Evolutionary conservation across 2,329 filamentous ascomycete species (phyloP).

Genomic region (Calycina herbarum): DNA sequence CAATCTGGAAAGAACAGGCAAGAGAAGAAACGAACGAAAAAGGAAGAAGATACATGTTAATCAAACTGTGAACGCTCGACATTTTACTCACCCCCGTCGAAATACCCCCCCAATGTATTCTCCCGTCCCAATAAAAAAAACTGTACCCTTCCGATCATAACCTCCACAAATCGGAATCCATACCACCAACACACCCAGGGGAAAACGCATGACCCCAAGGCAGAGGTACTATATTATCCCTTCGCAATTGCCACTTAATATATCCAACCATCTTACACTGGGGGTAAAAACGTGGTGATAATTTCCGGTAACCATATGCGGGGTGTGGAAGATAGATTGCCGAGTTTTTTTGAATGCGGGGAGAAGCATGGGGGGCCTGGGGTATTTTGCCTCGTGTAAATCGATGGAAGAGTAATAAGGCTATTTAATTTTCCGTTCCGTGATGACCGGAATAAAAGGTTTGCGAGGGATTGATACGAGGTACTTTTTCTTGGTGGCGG

Average conservation of each 20-base stretch:
- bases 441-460: background rate
- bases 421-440: constrained; percentile 11
- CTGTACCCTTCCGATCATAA: background rate
- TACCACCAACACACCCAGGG: background rate
- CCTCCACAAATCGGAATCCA: background rate
- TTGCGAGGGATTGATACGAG: background rate
- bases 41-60: background rate
- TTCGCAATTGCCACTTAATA: background rate
- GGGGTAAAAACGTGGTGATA: background rate
- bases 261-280: background rate
- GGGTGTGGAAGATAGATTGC: constrained; percentile 8
- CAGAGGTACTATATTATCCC: too few species aligned
- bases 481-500: background rate
- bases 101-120: background rate
- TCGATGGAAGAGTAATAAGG: background rate
- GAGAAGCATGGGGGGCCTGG: background rate
- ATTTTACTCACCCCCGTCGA: background rate
- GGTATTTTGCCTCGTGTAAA: constrained; percentile 12
- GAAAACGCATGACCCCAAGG: background rate
- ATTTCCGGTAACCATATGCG: background rate
- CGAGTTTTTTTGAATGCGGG: background rate
- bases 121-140: background rate
- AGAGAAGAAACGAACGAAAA: background rate
- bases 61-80: background rate
- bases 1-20: background rate